Evolutionary conservation across 73 alveolate genomes (phyloP).

Genomic region (Symbiodinium natans): DNA sequence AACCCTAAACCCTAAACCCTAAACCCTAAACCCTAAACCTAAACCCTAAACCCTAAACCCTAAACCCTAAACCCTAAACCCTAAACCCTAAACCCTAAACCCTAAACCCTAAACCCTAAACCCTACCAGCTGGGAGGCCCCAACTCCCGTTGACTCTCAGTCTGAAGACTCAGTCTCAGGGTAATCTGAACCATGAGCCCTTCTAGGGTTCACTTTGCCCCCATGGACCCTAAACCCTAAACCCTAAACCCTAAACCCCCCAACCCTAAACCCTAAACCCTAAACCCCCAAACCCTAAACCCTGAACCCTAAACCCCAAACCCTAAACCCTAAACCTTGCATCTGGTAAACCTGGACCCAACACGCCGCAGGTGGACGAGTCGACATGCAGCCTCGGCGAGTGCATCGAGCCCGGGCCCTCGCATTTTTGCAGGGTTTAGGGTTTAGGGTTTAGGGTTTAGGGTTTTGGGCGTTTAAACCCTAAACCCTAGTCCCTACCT

Average conservation of each 20-base stretch:
- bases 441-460: neutral
- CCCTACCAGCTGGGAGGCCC: neutral
- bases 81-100: neutral
- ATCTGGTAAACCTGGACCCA: neutral
- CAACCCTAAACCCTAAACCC: neutral
- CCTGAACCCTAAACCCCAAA: neutral
- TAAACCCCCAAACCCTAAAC: neutral
- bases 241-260: neutral
- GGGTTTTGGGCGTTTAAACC: neutral
- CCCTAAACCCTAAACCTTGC: too few relatives aligned
- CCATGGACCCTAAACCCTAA: neutral
- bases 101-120: neutral
- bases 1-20: too few relatives aligned
- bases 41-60: too few relatives aligned
- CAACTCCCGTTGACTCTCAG: too few relatives aligned
- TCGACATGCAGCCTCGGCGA: slow-evolving; percentile 45
- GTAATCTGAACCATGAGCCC: too few relatives aligned
- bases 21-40: neutral
- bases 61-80: too few relatives aligned
- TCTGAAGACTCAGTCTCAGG: too few relatives aligned
- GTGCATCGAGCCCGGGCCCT: slow-evolving; percentile 19
- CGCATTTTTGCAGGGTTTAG: neutral
- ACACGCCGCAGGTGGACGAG: slow-evolving; percentile 23
- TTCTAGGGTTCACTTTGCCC: too few relatives aligned
- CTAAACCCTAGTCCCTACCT: too few relatives aligned